These are phyloP conservation scores for Corynespora cassiicola DNA, from an alignment of 2,329 filamentous ascomycete species.

Conservation along the genomic window DNA sequence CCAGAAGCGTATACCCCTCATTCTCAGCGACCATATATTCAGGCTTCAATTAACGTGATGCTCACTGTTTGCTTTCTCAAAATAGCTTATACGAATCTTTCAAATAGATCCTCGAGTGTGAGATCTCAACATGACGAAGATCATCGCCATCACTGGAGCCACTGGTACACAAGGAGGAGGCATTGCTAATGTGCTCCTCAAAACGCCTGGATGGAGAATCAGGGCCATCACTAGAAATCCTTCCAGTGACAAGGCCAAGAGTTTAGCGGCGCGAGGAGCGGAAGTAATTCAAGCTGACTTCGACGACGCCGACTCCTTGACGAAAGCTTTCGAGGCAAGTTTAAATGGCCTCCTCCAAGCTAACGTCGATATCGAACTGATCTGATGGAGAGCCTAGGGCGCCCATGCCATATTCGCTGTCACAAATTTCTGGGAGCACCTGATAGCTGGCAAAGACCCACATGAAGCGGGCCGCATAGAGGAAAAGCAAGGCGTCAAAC, in stretches of 20 bases:
- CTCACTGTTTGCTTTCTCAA: too few species aligned
- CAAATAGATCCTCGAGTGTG: slow-evolving; percentile 46
- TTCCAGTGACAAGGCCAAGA: slow-evolving; percentile 21
- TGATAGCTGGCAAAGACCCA: slow-evolving; percentile 23
- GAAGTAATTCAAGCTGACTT: slow-evolving; percentile 17
- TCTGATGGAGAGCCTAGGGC: too few species aligned
- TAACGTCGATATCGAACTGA: background rate
- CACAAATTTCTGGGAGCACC: slow-evolving; percentile 48
- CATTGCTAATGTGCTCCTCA: slow-evolving; percentile 21
- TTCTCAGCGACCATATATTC: too few species aligned
- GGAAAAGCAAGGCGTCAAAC: slow-evolving; percentile 43
- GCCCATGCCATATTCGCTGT: slow-evolving; percentile 40
- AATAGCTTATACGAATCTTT: slow-evolving; percentile 46
- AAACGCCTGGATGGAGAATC: slow-evolving; percentile 25
- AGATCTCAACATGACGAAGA: slow-evolving; percentile 15
- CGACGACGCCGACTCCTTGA: slow-evolving; percentile 14
- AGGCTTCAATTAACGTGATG: too few species aligned
- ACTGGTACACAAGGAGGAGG: slow-evolving; percentile 27
- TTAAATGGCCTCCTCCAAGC: background rate
- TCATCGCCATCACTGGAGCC: slow-evolving; percentile 19
- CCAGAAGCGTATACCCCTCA: too few species aligned
- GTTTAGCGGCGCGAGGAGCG: slow-evolving; percentile 16
- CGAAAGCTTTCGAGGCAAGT: slow-evolving; percentile 16
- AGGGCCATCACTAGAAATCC: slow-evolving; percentile 30
- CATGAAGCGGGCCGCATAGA: slow-evolving; percentile 44